A percentile compares a stretch with the other conserved stretches of the same genome.
Evolutionary conservation across 192 early-diverging fungal genomes (phyloP).

Genomic region (Backusella liffmaniae): DNA sequence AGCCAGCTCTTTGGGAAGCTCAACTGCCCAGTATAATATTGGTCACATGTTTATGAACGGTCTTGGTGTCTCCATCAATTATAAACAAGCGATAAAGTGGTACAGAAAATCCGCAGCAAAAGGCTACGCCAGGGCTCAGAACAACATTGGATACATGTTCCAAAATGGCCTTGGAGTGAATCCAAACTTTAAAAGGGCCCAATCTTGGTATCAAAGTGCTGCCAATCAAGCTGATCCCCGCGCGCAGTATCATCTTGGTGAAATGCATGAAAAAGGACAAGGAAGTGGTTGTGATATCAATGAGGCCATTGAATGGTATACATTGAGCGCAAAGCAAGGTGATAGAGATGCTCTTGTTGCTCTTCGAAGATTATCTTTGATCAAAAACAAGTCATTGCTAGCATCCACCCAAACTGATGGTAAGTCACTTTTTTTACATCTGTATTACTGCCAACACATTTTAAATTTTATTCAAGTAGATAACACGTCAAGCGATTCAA

Average conservation of each 20-base stretch:
- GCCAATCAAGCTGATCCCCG: not conserved
- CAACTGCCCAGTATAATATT: not conserved
- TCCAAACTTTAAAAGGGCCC: not conserved
- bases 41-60: conserved; percentile 6
- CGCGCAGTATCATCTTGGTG: not conserved
- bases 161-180: not conserved
- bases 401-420: not conserved
- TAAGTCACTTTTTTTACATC: not conserved
- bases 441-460: not conserved
- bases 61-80: not conserved
- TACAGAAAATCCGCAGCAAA: not conserved
- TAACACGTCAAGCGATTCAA: not conserved
- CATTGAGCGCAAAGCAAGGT: not conserved
- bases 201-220: not conserved
- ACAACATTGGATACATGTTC: not conserved
- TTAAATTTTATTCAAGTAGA: not conserved
- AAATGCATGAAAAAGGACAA: conserved; percentile 6
- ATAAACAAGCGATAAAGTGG: not conserved
- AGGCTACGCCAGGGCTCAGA: not conserved
- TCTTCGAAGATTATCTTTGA: not conserved
- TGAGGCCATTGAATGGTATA: not conserved
- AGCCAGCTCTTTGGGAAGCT: not conserved
- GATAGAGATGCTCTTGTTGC: not conserved
- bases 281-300: not conserved
- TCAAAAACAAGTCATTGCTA: not conserved